Percentiles rank a stretch among this genome's conserved stretches.
Conservation (phyloP, 257 asterid species). For the Petunia secreta region DNA sequence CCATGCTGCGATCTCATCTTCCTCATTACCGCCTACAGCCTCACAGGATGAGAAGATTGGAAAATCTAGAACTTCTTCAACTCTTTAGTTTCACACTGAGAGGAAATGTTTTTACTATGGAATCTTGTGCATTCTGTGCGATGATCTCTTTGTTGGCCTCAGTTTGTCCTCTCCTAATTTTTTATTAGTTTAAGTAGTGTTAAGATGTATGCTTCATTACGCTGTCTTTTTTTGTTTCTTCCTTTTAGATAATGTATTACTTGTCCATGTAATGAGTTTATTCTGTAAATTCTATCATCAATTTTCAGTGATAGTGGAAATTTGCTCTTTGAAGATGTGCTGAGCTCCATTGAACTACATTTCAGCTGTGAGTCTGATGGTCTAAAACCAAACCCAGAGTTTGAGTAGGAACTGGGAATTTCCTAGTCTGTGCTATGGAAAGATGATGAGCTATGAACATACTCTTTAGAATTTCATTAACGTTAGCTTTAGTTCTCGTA, state of each 20-base stretch:
- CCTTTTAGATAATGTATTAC: not conserved
- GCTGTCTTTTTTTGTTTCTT: too few species aligned
- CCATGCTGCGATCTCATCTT: conserved; percentile 61
- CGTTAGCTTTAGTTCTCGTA: too few species aligned
- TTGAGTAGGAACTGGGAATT: too few species aligned
- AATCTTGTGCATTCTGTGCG: not conserved
- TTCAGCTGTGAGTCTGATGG: too few species aligned
- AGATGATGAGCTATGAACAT: too few species aligned
- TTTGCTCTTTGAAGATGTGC: not conserved
- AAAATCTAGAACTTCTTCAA: conserved; percentile 32
- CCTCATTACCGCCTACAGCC: conserved; percentile 53
- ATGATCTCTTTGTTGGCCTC: not conserved
- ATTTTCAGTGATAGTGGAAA: too few species aligned
- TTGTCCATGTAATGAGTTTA: not conserved
- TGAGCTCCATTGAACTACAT: not conserved
- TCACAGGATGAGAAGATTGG: conserved; percentile 47
- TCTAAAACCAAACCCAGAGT: too few species aligned
- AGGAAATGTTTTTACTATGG: not conserved
- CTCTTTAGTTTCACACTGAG: conserved; percentile 11
- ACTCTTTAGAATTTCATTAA: too few species aligned
- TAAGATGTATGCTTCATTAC: not conserved
- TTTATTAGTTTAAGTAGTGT: not conserved
- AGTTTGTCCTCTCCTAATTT: not conserved
- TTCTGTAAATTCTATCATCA: conserved; percentile 19
- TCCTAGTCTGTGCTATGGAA: too few species aligned